Evolutionary conservation across 805 yeast species (phyloP).

Genomic region (Limtongia smithiae): DNA sequence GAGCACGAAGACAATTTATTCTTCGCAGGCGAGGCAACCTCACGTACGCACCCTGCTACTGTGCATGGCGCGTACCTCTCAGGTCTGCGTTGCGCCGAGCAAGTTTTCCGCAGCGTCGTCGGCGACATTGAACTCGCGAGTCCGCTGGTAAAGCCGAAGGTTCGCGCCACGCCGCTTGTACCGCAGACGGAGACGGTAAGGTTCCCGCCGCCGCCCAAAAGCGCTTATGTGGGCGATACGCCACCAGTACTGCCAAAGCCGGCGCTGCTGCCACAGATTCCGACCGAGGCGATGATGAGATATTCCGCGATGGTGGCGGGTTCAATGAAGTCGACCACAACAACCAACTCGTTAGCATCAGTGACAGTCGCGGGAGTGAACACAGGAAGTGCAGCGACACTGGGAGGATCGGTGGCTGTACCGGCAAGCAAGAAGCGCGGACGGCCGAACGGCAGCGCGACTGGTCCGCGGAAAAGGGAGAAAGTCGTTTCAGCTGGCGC

Average conservation of each 20-base stretch:
- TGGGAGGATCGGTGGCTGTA: background rate
- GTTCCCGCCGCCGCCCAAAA: conserved; percentile 26
- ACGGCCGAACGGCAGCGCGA: too few relatives aligned
- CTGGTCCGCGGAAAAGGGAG: too few relatives aligned
- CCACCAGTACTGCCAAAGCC: background rate
- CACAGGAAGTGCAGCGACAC: too few relatives aligned
- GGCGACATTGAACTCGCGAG: conserved; percentile 43
- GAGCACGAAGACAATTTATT: conserved; percentile 37
- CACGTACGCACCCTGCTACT: conserved; percentile 42
- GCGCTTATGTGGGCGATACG: conserved; percentile 21
- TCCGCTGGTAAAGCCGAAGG: conserved; percentile 33
- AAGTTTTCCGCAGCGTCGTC: conserved; percentile 40
- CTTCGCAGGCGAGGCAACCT: conserved; percentile 47
- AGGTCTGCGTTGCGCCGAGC: conserved; percentile 44
- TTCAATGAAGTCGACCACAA: too few relatives aligned
- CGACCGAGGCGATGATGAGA: too few relatives aligned
- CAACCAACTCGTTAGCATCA: too few relatives aligned
- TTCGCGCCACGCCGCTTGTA: conserved; percentile 11
- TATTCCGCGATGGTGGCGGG: too few relatives aligned
- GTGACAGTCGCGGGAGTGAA: too few relatives aligned
- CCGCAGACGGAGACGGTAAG: conserved; percentile 18
- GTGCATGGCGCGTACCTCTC: conserved; percentile 46
- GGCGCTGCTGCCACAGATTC: background rate
- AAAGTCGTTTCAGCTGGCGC: too few relatives aligned
- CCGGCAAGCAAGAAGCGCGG: too few relatives aligned